phyloP scores from a whole-genome alignment of 106 monocot genomes.

The Alisma plantagoaquatica region DNA sequence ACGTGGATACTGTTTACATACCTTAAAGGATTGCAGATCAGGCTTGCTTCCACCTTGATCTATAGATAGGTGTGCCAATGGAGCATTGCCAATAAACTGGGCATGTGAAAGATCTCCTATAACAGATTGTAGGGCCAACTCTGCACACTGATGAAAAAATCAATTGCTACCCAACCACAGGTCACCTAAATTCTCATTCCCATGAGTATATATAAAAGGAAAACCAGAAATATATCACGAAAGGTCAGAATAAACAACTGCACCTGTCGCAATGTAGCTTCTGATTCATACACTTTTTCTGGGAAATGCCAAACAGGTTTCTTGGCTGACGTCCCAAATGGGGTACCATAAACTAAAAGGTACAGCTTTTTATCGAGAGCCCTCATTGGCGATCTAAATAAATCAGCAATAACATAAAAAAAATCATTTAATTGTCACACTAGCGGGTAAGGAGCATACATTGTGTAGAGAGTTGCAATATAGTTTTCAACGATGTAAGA shows the following conservation, averaged over 20 bases:
- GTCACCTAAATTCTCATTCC: neutral
- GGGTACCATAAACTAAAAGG: slow-evolving; percentile 81
- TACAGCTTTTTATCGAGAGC: slow-evolving; percentile 91
- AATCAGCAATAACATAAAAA: no score
- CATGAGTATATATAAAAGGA: neutral
- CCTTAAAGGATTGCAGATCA: slow-evolving; percentile 47
- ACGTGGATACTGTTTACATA: no score
- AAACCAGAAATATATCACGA: neutral
- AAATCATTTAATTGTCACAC: no score
- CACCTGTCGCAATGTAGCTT: slow-evolving; percentile 81
- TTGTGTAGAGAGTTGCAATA: no score
- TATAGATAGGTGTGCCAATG: slow-evolving; percentile 62
- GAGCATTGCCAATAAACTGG: slow-evolving; percentile 95
- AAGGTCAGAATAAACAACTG: neutral
- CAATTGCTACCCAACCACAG: slow-evolving; percentile 1
- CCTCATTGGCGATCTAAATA: slow-evolving; percentile 76
- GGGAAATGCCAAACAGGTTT: slow-evolving; percentile 95
- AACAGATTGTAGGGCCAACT: slow-evolving; percentile 73
- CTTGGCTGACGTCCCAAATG: slow-evolving; percentile 51
- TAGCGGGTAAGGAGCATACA: no score
- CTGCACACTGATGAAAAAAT: slow-evolving; percentile 65
- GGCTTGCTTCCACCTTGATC: slow-evolving; percentile 24
- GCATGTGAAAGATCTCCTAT: slow-evolving; percentile 72
- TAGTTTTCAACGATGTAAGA: no score
- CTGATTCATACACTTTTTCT: slow-evolving; percentile 90